These are phyloP conservation scores for Plasmodium coatneyi DNA, from an alignment of 169 alveolate species.

Conservation along the genomic window DNA sequence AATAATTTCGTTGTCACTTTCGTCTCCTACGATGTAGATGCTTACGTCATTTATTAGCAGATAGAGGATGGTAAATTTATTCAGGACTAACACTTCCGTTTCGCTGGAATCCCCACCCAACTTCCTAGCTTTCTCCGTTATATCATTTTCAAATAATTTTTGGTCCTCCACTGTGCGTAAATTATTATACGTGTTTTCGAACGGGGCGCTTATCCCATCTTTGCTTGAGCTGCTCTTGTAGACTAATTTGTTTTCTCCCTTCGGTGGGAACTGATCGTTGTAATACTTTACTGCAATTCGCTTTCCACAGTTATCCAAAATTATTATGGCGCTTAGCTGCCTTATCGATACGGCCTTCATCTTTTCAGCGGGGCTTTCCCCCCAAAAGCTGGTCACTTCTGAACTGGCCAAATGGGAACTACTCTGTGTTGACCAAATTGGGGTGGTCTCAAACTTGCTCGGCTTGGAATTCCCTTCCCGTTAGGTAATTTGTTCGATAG, in stretches of 20 bases:
- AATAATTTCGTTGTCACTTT: constrained; percentile 79
- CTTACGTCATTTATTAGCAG: constrained; percentile 30
- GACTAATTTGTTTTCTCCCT: constrained; percentile 28
- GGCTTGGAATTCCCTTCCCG: neutral
- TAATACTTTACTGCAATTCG: constrained; percentile 85
- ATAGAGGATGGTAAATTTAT: constrained; percentile 61
- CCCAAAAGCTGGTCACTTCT: neutral
- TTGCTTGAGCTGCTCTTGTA: constrained; percentile 3
- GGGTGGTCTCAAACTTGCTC: neutral
- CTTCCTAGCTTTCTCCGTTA: constrained; percentile 53
- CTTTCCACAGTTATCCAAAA: constrained; percentile 79
- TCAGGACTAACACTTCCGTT: constrained; percentile 58
- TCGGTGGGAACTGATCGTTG: constrained; percentile 6
- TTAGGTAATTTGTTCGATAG: neutral
- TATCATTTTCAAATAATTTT: constrained; percentile 16
- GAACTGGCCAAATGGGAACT: neutral
- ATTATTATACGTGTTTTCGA: constrained; percentile 48
- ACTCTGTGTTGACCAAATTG: neutral
- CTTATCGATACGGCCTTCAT: constrained; percentile 80
- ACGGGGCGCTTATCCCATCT: neutral
- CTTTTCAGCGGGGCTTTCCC: neutral
- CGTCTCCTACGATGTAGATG: constrained; percentile 78
- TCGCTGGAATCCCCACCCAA: constrained; percentile 71
- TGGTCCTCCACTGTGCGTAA: constrained; percentile 47
- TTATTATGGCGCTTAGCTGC: constrained; percentile 81